Evolutionary conservation across 306 rosid species (phyloP).

Genomic region (Acacia melanoxylon): DNA sequence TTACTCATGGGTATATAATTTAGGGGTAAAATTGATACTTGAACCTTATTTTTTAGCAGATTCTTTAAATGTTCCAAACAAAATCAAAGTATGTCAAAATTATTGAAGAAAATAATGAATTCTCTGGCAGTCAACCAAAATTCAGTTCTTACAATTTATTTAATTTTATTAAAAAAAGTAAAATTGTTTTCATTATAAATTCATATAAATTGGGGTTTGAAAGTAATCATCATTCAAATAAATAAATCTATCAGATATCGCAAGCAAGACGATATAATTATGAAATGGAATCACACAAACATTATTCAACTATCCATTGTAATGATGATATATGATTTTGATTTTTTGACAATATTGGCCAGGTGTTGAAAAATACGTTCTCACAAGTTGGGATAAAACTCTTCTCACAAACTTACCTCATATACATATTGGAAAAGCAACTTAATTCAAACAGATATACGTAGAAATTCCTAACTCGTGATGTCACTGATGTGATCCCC

Average conservation of each 20-base stretch:
- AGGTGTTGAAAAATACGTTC: too few relatives aligned
- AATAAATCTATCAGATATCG: neutral
- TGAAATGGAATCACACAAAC: neutral
- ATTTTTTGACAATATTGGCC: too few relatives aligned
- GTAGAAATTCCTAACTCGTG: neutral
- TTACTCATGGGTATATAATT: too few relatives aligned
- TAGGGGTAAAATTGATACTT: too few relatives aligned
- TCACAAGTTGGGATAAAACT: too few relatives aligned
- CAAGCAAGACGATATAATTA: neutral
- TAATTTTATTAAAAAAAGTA: too few relatives aligned
- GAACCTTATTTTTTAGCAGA: neutral
- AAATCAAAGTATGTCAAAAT: neutral
- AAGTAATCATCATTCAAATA: neutral
- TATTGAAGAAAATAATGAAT: neutral
- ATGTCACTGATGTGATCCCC: neutral
- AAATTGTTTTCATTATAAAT: neutral
- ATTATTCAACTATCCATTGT: too few relatives aligned
- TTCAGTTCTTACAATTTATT: neutral
- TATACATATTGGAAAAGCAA: too few relatives aligned
- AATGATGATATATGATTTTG: too few relatives aligned
- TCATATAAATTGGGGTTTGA: neutral
- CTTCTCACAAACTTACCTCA: too few relatives aligned
- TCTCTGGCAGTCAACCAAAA: neutral
- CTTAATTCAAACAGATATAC: too few relatives aligned
- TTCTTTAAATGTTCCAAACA: neutral